These are phyloP conservation scores for Anisodus tanguticus DNA, from an alignment of 257 asterid genomes.

Conservation along the genomic window DNA sequence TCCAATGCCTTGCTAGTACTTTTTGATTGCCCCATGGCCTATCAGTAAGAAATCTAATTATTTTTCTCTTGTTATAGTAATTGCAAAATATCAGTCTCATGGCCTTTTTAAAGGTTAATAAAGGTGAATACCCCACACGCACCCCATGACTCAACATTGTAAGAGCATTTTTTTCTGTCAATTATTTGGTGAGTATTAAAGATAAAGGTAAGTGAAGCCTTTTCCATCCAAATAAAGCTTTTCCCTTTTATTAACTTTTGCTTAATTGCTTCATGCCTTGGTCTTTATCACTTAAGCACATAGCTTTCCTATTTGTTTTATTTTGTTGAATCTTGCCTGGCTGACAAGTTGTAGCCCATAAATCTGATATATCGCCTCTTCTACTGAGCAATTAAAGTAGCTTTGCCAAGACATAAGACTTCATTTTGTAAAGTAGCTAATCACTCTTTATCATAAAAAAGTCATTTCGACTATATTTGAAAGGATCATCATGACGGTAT, in stretches of 20 bases:
- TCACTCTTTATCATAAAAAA: conserved; percentile 1
- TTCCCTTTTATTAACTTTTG: conserved; percentile 12
- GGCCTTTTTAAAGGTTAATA: not conserved
- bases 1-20: conserved; percentile 5
- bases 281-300: not conserved
- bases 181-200: not conserved
- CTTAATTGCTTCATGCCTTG: not conserved
- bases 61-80: not conserved
- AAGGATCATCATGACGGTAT: no score
- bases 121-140: not conserved
- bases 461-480: not conserved
- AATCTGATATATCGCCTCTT: not conserved
- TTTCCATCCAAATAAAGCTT: conserved; percentile 21
- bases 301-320: conserved; percentile 5
- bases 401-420: not conserved
- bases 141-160: not conserved
- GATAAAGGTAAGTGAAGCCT: not conserved
- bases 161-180: not conserved
- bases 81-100: not conserved
- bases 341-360: not conserved
- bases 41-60: not conserved
- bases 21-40: not conserved
- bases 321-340: not conserved
- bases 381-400: not conserved
- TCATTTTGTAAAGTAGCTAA: not conserved